Evolutionary conservation across 148 eudicot genomes (phyloP).

Genomic region (Amaranthus cruentus): DNA sequence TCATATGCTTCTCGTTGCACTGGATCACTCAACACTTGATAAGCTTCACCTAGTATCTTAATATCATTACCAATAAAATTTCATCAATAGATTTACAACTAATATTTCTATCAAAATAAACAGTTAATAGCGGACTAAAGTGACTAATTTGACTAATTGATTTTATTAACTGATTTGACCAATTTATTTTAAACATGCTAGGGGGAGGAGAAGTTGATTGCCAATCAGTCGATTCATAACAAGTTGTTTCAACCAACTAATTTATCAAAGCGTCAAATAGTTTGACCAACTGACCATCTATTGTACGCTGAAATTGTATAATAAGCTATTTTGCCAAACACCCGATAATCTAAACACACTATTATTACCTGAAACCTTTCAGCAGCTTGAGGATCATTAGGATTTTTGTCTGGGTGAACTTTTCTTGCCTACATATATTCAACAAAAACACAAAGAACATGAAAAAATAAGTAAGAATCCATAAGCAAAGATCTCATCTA

Average conservation of each 20-base stretch:
- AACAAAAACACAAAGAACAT: neutral
- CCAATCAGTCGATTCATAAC: too few relatives aligned
- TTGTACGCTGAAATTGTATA: too few relatives aligned
- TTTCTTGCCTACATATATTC: slow-evolving; percentile 56
- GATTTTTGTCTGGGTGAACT: slow-evolving; percentile 94
- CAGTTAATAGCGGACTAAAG: too few relatives aligned
- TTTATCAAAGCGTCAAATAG: too few relatives aligned
- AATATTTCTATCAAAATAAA: neutral
- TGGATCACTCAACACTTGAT: slow-evolving; percentile 88
- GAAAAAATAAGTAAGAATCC: neutral
- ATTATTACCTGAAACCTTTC: slow-evolving; percentile 80
- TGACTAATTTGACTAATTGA: too few relatives aligned
- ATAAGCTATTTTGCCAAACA: neutral
- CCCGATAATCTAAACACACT: neutral
- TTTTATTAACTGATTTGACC: too few relatives aligned
- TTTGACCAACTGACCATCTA: too few relatives aligned
- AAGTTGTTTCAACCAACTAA: too few relatives aligned
- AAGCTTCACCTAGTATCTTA: slow-evolving; percentile 89
- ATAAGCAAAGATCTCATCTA: neutral
- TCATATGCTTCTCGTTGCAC: slow-evolving; percentile 77
- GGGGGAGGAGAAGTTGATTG: too few relatives aligned
- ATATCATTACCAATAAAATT: slow-evolving; percentile 4
- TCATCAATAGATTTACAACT: neutral
- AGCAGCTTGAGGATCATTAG: slow-evolving; percentile 85
- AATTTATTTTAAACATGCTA: too few relatives aligned